Base-by-base conservation (phyloP, 192 early-diverging fungal species). In the Fimicolochytrium jonesii region DNA sequence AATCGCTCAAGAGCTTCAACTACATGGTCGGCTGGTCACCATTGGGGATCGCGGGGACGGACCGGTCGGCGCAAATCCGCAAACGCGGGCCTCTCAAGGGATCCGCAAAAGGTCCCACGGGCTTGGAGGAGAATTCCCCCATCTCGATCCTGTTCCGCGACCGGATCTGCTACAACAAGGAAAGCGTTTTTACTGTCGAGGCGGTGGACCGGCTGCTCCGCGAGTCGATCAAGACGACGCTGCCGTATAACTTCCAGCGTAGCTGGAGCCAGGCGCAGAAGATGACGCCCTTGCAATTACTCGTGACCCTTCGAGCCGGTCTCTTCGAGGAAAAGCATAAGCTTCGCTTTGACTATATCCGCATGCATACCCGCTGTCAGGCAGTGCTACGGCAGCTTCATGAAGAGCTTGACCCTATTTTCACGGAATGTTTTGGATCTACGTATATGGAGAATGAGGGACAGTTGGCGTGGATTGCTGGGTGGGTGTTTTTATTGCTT, bases 321-420 rank as follows among this genome's bases (percentile, higher is more conserved):
- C 42, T 58, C 1, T n/a, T 26, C 4, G 41, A 23, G 9, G 56
- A 58, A 29, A 4, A 10, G 20, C 4, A 58, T 11, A 58, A 9
- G 13, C 2, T 58, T 42, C 56, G 41, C 5, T 58, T 58, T 30
- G 56, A 58, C 42, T 58, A 58, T 30, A 58, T 58, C 11, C 28
- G 28, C 2, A 39, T 58, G 39, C 56, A 58, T 42, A 44, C 11
- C 2, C 56, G 56, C 6, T 58, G 56, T 25, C 4, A 44, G 39
- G 9, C 5, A 2, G 3, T 58, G 2, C 39, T 58, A 11, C 56
- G 56, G 39, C 39, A 39, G 6, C 28, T 58, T 7, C 39, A 44
- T 18, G 29, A 3, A 18, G 37, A 2, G 7, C 6, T 58, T 10
- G 39, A 58, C 29, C 15, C 35, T 29, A 26, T 2, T 18, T 58